Base-by-base conservation (phyloP, 2,329 filamentous ascomycete species). In the Aureobasidium zeae region DNA sequence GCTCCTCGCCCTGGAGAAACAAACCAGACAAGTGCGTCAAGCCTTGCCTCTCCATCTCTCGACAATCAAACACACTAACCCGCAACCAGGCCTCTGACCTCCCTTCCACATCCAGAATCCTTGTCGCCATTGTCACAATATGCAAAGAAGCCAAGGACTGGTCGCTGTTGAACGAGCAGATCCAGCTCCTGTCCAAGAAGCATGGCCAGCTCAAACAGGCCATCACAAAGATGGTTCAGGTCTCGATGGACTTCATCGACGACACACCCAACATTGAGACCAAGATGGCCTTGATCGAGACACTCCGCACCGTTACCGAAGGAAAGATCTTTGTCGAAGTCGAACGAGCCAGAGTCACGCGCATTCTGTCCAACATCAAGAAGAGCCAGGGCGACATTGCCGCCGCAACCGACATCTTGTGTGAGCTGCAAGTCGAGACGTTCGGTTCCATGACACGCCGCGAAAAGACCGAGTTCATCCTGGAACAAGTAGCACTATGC, bases 281-380 rank as follows among this genome's bases (percentile, higher is more conserved):
- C 25, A 98, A 96, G 70, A 72, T 98, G 46, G 83, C 85, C 16
- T 79, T 94, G 48, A 98, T 98, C 58, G 89, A 98, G 67, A 93
- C 89, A 1, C 67, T 98, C 57, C 79, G 91, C 55, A 96, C 89
- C 30, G 89, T 98, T 36, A 98, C 91, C 7, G 91, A 98, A 67
- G 91, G 91, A 68, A 98, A 98, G 83, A 98, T 98, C 63, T 98
- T 98, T 58, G 89, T 98, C 56, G 91, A 98, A 71, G 91, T 98
- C 42, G 91, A 98, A 73, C 81, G 91, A 54, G 91, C 91, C 52
- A 84, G 91, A 54, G 82, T 98, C 48, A 98, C 91, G 56, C 86
- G 83, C 61, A 93, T 94, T 52, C 74, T 98, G 10, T 96, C 91
- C 39, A 79, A 95, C 65, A 96, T 98, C 73, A 96, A 96, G 74